Evolutionary conservation across 192 early-diverging fungal species (phyloP), one percentile per base, ranked within the genome.

Genomic region (Gamsiella multidivaricata): DNA sequence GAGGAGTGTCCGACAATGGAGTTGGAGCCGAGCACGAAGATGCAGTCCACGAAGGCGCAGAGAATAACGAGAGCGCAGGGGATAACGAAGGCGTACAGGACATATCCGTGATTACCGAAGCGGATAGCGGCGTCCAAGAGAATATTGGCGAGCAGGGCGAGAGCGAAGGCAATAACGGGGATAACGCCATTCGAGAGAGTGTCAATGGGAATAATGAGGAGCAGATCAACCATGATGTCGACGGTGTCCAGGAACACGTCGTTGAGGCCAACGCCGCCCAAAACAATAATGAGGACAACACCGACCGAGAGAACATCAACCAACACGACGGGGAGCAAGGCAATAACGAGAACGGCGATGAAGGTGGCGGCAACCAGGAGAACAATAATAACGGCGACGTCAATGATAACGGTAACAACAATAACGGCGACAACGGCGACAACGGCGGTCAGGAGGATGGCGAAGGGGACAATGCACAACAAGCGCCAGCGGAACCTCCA

Each of bases 401-500:
- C 29, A 20, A 56, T 3, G 20, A 17, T 12, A 56, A 56, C 34
- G n/a, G 7, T 33, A 37, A 56, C 17, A 23, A 56, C 29, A 36
- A 37, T 8, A 56, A 36, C 54, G 20, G 20, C 32, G 28, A 20
- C 52, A 54, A 31, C 29, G 18, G 28, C 15, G 52, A 54, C 10
- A 50, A 22, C 6, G 20, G 11, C 47, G 20, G 20, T 9, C 11
- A 50, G 47, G 22, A 18, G 52, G 26, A 31, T 5, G 18, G 9
- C 23, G 26, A 31, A 9, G 12, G 29, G 26, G 22, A 18, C 8
- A 25, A 26, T 15, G 22, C 3, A 54, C 25, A 58, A 31, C 20
- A 54, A 20, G 36, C 67, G 14, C 55, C n/a, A 49, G 17, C 50
- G 23, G 49, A 26, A 9, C 57, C 58, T 26, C 58, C 45, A 14